Base-by-base conservation (phyloP, 225 moss, liverwort and hornwort genomes). In the Sphagnum tenellum region DNA sequence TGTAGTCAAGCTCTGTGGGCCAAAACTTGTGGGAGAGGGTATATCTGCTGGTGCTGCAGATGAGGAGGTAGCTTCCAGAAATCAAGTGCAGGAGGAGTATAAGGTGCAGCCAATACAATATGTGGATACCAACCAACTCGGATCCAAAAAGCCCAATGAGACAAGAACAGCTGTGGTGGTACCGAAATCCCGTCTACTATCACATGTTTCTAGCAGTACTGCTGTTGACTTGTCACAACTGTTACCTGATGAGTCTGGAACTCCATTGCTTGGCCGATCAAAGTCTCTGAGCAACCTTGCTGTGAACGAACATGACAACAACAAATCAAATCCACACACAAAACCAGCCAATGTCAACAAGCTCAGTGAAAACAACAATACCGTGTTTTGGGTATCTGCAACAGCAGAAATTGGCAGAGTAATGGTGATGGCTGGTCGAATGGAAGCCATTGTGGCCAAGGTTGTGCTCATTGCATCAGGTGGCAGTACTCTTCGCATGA, bases 391-490 rank as follows among this genome's bases (percentile, higher is more conserved):
- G 81, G 62, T 91, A 69, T 55, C 77, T 71, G 64, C 76, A 59
- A 82, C 55, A 45, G 71, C 86, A 64, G 85, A 92, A 66, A 66
- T 93, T 61, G 92, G 90, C 58, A 85, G 81, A 64, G 57, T 92
- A 53, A 62, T 84, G 66, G 77, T 98, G n/a, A 88, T 85, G 67
- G 90, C 90, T 76, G 88, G 86, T 50, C 71, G 76, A 48, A 65
- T 90, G 66, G 92, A 86, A 76, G 74, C 85, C 67, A 69, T 90
- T 45, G 65, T 90, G 69, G 88, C 90, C 53, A 92, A 85, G 77
- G 77, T 90, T 46, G 69, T 70, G 58, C 78, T 76, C 14, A 76
- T 89, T 68, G 87, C 86, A 45, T 81, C 78, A 65, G 96, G 92
- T 68, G 76, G 85, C 67, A 85, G 85, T 70, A 79, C 70, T 64